Evolutionary conservation across 2,329 filamentous ascomycete species (phyloP).

Genomic region (Colletotrichum eremochloae): DNA sequence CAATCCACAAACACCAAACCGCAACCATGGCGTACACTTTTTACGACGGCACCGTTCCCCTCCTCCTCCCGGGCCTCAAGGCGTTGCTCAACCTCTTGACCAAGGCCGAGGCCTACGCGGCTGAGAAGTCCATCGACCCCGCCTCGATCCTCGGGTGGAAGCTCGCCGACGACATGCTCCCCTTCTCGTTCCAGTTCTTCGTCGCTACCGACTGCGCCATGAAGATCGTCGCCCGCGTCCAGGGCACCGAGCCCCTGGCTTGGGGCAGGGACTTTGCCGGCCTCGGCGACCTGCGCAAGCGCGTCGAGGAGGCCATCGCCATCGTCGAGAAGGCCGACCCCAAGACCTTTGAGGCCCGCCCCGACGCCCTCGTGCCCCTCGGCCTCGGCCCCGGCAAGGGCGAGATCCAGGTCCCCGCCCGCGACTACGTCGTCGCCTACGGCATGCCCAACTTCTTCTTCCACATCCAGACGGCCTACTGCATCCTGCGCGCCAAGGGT

Average conservation of each 20-base stretch:
- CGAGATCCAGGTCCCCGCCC: constrained; percentile 47
- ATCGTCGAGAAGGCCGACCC: constrained; percentile 50
- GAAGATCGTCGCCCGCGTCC: constrained; percentile 52
- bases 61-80: constrained; percentile 37
- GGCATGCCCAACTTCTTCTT: constrained; percentile 72
- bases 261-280: constrained; percentile 48
- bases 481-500: constrained; percentile 67
- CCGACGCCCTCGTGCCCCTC: constrained; percentile 46
- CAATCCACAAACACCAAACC: background rate
- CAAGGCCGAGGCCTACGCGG: constrained; percentile 34
- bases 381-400: constrained; percentile 45
- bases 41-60: constrained; percentile 34
- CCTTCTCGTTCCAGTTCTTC: constrained; percentile 57
- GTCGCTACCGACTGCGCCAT: constrained; percentile 48
- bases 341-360: constrained; percentile 44
- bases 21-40: constrained; percentile 36
- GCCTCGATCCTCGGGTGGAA: constrained; percentile 30
- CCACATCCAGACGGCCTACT: constrained; percentile 69
- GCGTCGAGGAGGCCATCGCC: constrained; percentile 49
- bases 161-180: constrained; percentile 58
- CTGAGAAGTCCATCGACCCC: constrained; percentile 30
- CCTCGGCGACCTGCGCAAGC: constrained; percentile 52
- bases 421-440: constrained; percentile 59
- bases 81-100: constrained; percentile 31
- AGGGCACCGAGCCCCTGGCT: constrained; percentile 48